Percentiles rank a stretch among this genome's conserved stretches.
phyloP scores from a whole-genome alignment of 495 filamentous ascomycete genomes.

The Aspergillus affinis region DNA sequence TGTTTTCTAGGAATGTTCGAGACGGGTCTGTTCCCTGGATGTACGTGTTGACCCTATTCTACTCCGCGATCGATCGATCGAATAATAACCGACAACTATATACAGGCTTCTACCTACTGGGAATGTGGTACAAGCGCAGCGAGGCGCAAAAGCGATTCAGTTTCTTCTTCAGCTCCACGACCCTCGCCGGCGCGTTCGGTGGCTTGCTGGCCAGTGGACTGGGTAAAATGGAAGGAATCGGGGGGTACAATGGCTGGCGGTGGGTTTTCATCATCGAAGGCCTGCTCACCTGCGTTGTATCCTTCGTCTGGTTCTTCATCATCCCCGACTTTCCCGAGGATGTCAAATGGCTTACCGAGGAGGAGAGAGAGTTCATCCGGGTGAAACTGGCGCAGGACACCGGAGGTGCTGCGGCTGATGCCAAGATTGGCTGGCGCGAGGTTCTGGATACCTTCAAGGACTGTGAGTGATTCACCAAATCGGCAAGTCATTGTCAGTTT shows the following conservation, averaged over 20 bases:
- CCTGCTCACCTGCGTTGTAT: constrained; percentile 66
- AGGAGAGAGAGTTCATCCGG: constrained; percentile 73
- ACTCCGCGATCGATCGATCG: background rate
- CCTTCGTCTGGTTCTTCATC: constrained; percentile 72
- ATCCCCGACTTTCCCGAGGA: constrained; percentile 74
- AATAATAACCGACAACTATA: constrained; percentile 11
- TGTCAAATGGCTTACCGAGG: constrained; percentile 61
- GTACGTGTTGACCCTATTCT: constrained; percentile 21
- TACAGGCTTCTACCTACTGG: constrained; percentile 73
- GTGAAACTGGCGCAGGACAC: constrained; percentile 76
- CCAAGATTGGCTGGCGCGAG: constrained; percentile 61
- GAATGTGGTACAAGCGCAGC: constrained; percentile 84
- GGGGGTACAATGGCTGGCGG: constrained; percentile 78
- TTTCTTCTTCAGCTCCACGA: constrained; percentile 86
- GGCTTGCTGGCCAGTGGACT: constrained; percentile 81
- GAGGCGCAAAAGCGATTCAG: constrained; percentile 88
- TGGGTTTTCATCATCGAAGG: constrained; percentile 82
- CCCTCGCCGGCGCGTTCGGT: constrained; percentile 83
- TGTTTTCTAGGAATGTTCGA: constrained; percentile 71
- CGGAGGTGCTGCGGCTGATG: constrained; percentile 68
- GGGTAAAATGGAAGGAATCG: constrained; percentile 66
- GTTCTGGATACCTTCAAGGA: constrained; percentile 74
- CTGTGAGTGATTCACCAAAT: constrained; percentile 40
- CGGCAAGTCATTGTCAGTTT: background rate
- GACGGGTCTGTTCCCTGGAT: constrained; percentile 84